Evolutionary conservation across 148 eudicot genomes (phyloP), one percentile per base, ranked within the genome.

Genomic region (Camellia sinensis): DNA sequence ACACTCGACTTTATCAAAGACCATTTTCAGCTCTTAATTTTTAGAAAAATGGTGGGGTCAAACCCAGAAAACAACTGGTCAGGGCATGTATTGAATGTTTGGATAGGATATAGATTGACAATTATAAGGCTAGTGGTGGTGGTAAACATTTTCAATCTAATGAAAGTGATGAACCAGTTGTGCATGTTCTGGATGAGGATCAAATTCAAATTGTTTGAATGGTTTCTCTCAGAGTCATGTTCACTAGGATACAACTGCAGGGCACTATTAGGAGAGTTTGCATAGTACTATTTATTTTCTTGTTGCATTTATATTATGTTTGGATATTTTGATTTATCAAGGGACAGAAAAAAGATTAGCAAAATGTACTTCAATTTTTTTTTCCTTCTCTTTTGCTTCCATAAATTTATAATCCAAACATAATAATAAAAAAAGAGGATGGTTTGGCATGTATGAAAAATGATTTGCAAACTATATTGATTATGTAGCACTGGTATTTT

Each of bases 101-200:
- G 43, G 9, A 43, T 53, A 17, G 61, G 22, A 21, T 22, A 14
- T 3, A 41, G 59, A 50, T 48, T 40, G 0, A 73, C 74, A 45
- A 2, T n/a, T n/a, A n/a, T 50, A 50, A 29, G 74, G 52, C 52
- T 3, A 48, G 74, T 71, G 74, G 74, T 50, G 57, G 74, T 71
- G 74, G 74, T 50, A 40, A 40, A 8, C 57, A 21, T 48, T 71
- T 48, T 21, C 40, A 12, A 50, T 3, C 6, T 19, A 46, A 19
- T 56, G 60, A 56, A 56, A 56, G 60, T 6, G 10, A 56, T 10
- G 8, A 10, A 3, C 15, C 11, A 9, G 3, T 46, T 56, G 60
- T 56, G 15, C 60, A 56, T 56, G 12, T 5, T 62, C n/a, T 62
- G 8, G 76, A 53, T 54, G 76, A 29, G 76, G 21, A 54, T 73